Evolutionary conservation across 2,329 filamentous ascomycete species (phyloP), one percentile per base, ranked within the genome.

Genomic region (Colletotrichum sp.): DNA sequence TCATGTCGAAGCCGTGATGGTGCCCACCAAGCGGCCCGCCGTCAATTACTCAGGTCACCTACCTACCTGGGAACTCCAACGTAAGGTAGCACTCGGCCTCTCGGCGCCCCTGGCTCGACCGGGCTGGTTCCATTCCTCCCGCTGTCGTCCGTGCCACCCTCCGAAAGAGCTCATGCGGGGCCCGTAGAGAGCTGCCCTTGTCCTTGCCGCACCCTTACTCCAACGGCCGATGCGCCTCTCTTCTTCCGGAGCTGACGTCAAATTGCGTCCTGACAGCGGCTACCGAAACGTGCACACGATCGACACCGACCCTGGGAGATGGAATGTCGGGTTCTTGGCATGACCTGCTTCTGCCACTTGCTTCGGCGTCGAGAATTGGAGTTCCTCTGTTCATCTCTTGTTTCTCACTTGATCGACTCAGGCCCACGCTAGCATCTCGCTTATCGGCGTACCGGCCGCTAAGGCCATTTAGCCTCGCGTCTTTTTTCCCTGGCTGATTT

Each of bases 161-260:
- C 68, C 36, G 70, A 63, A 32, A 36, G 63, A 76, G 74, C 74
- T 76, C 65, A 65, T 76, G 74, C 74, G 74, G 70, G 74, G 74
- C 65, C 59, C 70, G 65, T 26, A n/a, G 28, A 59, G 36, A 44
- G 36, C 65, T 65, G 57, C 70, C 74, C 74, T 69, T 76, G 71
- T 69, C 74, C 74, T 36, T 76, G 74, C 34, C 44, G 60, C 26
- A 24, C 39, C 57, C 39, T 52, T 26, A 64, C 36, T 67, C 12
- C 30, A 32, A 36, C 39, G 15, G 36, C 70, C 36, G 55, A 60
- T 59, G n/a, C 49, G 60, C 60, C 30, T 32, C 57, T 21, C 15
- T 39, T 28, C 57, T 69, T 28, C 44, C 60, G 16, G 55, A 52
- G 28, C 49, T 64, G 65, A 69, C 49, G n/a, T 69, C 36, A 49